These are phyloP conservation scores for Stephanodiscus minutulus DNA, from an alignment of 108 stramenopile genomes.

Conservation along the genomic window DNA sequence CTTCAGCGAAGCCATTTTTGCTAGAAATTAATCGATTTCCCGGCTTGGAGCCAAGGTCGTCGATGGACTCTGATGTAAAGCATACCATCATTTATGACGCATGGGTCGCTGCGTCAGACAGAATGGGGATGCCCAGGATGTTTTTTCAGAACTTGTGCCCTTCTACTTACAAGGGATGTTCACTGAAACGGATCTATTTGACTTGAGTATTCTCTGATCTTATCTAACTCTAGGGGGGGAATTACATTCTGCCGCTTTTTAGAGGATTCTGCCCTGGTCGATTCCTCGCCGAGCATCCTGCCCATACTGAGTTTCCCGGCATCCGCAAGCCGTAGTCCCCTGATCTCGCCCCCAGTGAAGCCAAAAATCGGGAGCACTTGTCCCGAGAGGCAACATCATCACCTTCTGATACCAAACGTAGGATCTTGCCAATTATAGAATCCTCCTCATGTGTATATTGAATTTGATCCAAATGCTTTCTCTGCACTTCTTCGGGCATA, in stretches of 20 bases:
- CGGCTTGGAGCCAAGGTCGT: slow-evolving; percentile 37
- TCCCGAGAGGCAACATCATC: slow-evolving; percentile 58
- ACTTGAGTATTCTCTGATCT: not conserved
- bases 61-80: slow-evolving; percentile 30
- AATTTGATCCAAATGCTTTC: slow-evolving; percentile 29
- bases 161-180: slow-evolving; percentile 13
- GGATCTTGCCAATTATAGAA: slow-evolving; percentile 57
- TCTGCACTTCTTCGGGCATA: slow-evolving; percentile 49
- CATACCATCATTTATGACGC: slow-evolving; percentile 34
- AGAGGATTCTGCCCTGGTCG: no score
- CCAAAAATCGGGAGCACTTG: slow-evolving; percentile 49
- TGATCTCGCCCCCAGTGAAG: not conserved
- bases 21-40: slow-evolving; percentile 85
- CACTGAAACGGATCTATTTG: slow-evolving; percentile 8
- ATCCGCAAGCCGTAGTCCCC: slow-evolving; percentile 46
- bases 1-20: slow-evolving; percentile 54
- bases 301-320: slow-evolving; percentile 30
- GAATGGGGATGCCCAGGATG: slow-evolving; percentile 12
- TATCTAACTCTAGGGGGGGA: no score
- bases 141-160: slow-evolving; percentile 12
- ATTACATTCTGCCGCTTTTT: no score
- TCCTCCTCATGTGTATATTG: slow-evolving; percentile 40
- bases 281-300: slow-evolving; percentile 35
- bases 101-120: slow-evolving; percentile 27
- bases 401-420: slow-evolving; percentile 52